Evolutionary conservation across 2,329 filamentous ascomycete species (phyloP), one percentile per base, ranked within the genome.

Genomic region (Claviceps maximensis): DNA sequence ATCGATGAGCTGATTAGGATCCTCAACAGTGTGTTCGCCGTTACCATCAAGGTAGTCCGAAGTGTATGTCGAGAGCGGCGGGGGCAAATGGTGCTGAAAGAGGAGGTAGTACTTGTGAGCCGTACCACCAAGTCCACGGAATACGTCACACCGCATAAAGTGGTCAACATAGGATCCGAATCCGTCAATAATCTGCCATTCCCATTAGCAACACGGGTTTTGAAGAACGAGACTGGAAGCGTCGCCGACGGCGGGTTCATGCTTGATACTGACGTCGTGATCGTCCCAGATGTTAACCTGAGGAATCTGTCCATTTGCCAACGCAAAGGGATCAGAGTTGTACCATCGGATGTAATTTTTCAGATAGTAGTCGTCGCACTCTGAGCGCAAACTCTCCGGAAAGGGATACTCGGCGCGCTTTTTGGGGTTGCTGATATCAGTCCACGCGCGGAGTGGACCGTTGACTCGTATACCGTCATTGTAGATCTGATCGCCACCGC

Each of bases 271-370:
- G 72, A 79, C 65, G 64, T 93, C 87, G 66, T 97, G 93, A 61
- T 98, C 93, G 67, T 98, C 93, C 90, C 91, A 98, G 46, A 98
- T 87, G 63, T 97, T 98, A 58, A 98, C 72, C 79, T 95, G 94
- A 1, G 93, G 84, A 56, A 98, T 97, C 66, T 96, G 89, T 1
- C 86, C 86, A 60, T 90, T 94, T 36, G 88, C 88, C 61, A 85
- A 75, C 1, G 87, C 84, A 67, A 96, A 98, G 1, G 94, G 79
- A 33, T 90, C 88, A 54, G 79, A 86, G 46, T 81, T 80, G 64
- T 93, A 96, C 90, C 87, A 78, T 67, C 78, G 69, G 77, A 96
- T 65, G 63, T 98, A 98, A 61, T 94, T 88, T 51, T 94, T 82
- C 8, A 96, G 76, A 64, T 96, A 98, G 65, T 94, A 97, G 29